Conservation (phyloP, 169 alveolate genomes). For the Plasmodium malariae region DNA sequence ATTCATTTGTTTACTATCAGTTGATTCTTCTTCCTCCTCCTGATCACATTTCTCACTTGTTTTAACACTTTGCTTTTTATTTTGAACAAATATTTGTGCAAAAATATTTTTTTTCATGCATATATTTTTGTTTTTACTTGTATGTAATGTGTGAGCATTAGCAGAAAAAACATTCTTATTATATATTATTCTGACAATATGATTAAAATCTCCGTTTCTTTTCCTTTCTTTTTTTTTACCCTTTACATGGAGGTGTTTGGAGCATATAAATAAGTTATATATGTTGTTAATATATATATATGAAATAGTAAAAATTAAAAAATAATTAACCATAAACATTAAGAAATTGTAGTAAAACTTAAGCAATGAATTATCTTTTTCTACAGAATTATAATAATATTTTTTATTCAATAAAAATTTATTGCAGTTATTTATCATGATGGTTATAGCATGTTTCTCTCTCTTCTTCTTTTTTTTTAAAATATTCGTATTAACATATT, state of each 20-base stretch:
- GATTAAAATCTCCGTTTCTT: conserved; percentile 45
- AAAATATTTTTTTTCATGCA: conserved; percentile 66
- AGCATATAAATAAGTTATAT: conserved; percentile 29
- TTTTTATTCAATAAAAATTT: conserved; percentile 53
- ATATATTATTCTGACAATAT: conserved; percentile 56
- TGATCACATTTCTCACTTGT: conserved; percentile 48
- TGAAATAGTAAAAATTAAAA: conserved; percentile 46
- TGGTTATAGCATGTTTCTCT: conserved; percentile 43
- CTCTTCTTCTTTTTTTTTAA: conserved; percentile 33
- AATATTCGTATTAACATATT: background rate
- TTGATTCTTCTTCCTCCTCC: conserved; percentile 32
- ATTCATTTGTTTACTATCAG: conserved; percentile 31
- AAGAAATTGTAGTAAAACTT: conserved; percentile 4
- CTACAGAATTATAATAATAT: conserved; percentile 22
- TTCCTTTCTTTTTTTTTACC: conserved; percentile 55
- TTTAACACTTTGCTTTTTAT: conserved; percentile 43
- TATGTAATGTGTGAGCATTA: conserved; percentile 28
- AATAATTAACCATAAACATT: conserved; percentile 15
- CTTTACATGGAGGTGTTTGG: conserved; percentile 50
- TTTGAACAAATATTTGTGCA: conserved; percentile 71
- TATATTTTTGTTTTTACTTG: conserved; percentile 48
- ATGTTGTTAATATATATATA: conserved; percentile 45
- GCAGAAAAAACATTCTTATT: conserved; percentile 51
- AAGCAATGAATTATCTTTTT: conserved; percentile 4
- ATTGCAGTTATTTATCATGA: conserved; percentile 17